A percentile compares a stretch with the other conserved stretches of the same genome.
Evolutionary conservation across 1,284 basidiomycete genomes (phyloP).

Genomic region (Taiwanofungus camphoratus): DNA sequence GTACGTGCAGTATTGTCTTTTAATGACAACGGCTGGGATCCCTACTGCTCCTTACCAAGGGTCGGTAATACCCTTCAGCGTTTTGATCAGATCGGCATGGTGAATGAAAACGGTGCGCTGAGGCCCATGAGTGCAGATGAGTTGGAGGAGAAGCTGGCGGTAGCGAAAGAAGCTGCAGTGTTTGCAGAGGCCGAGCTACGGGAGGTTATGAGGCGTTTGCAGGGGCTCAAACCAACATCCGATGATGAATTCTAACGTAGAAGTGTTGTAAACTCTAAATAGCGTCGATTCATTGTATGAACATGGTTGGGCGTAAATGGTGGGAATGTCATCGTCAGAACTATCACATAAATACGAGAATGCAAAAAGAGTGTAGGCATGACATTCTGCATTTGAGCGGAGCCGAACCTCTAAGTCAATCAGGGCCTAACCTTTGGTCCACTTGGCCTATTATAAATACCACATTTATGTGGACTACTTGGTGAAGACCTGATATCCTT

Average conservation of each 20-base stretch:
- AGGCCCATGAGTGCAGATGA: conserved; percentile 63
- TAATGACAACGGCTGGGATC: conserved; percentile 83
- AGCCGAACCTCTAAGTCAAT: no score
- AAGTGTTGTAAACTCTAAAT: no score
- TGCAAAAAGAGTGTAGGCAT: no score
- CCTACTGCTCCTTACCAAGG: conserved; percentile 55
- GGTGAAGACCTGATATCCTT: no score
- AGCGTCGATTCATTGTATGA: no score
- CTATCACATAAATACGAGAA: no score
- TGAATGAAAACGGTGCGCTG: conserved; percentile 38
- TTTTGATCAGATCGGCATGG: conserved; percentile 61
- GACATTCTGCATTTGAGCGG: no score
- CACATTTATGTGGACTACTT: no score
- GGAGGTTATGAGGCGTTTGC: conserved; percentile 66
- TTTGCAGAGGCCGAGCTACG: conserved; percentile 69
- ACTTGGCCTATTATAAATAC: no score
- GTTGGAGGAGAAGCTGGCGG: conserved; percentile 62
- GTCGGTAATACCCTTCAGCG: conserved; percentile 57
- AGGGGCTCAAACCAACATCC: conserved; percentile 43
- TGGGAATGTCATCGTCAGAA: no score
- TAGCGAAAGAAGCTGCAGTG: conserved; percentile 62
- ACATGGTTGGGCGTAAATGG: no score
- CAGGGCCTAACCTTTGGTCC: no score
- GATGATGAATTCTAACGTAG: conserved; percentile 26
- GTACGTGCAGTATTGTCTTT: conserved; percentile 74